These are phyloP conservation scores for Penicillium arizonense DNA, from an alignment of 495 filamentous ascomycete genomes.

Conservation along the genomic window DNA sequence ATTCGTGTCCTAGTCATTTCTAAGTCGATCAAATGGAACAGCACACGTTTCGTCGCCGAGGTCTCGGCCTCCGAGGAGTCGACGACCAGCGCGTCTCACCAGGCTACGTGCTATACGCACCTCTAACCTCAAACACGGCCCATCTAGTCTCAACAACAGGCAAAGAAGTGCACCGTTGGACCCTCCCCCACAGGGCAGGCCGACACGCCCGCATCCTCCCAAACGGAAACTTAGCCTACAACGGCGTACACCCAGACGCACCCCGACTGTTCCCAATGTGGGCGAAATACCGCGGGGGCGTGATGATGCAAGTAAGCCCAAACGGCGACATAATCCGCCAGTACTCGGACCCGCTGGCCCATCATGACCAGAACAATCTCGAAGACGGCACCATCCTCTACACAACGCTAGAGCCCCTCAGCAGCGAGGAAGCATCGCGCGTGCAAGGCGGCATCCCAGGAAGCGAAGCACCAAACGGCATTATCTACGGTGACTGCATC, in stretches of 20 bases:
- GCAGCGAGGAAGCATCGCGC: constrained; percentile 27
- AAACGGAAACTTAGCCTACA: constrained; percentile 44
- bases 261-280: constrained; percentile 43
- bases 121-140: constrained; percentile 39
- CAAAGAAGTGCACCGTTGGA: constrained; percentile 44
- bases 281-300: constrained; percentile 45
- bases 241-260: constrained; percentile 39
- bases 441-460: constrained; percentile 40
- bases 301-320: constrained; percentile 42
- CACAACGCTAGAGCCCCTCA: constrained; percentile 40
- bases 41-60: constrained; percentile 41
- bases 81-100: constrained; percentile 34
- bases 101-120: constrained; percentile 44
- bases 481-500: constrained; percentile 44
- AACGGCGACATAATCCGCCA: constrained; percentile 35
- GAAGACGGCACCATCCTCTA: constrained; percentile 43
- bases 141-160: constrained; percentile 42
- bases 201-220: constrained; percentile 43
- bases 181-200: constrained; percentile 38
- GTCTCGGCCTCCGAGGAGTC: constrained; percentile 42
- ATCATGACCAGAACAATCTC: constrained; percentile 49
- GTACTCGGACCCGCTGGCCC: constrained; percentile 39
- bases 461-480: constrained; percentile 36
- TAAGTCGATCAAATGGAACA: constrained; percentile 33
- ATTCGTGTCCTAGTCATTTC: not conserved